phyloP scores from a whole-genome alignment of 352 stramenopile genomes.

The Globisporangium viniferum region DNA sequence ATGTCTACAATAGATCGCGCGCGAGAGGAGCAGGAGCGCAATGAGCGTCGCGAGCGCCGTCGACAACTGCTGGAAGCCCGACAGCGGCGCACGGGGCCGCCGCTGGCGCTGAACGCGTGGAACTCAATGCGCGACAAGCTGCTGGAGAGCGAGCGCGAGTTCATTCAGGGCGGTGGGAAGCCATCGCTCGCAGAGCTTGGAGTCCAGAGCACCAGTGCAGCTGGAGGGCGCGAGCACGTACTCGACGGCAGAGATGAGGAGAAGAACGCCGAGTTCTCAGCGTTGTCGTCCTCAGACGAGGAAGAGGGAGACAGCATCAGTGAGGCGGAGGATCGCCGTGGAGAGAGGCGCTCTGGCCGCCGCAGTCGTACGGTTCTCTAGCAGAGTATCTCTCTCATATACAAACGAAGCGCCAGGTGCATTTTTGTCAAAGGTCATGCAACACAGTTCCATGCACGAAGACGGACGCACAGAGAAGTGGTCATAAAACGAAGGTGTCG shows the following conservation, averaged over 20 bases:
- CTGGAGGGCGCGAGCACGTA: not conserved
- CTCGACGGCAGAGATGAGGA: not conserved
- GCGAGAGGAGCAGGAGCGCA: not conserved
- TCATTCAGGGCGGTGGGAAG: not conserved
- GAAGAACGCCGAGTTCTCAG: not conserved
- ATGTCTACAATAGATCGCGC: not conserved
- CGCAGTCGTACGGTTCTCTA: not conserved
- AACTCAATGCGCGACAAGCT: constrained; percentile 20
- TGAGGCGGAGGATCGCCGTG: not conserved
- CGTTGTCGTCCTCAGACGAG: not conserved
- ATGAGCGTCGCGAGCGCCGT: not conserved
- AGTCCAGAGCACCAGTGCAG: not conserved
- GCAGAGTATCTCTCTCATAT: not conserved
- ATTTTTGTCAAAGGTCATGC: not conserved
- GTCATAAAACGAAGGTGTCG: not conserved
- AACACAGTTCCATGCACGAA: not conserved
- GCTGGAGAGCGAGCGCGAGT: constrained; percentile 18
- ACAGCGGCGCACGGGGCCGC: constrained; percentile 7
- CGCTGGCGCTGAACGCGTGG: constrained; percentile 13
- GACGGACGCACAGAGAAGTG: not conserved
- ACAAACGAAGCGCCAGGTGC: not conserved
- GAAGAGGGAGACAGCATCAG: not conserved
- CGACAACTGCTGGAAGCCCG: not conserved
- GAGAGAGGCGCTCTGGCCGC: not conserved
- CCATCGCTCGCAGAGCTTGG: constrained; percentile 11